Percentiles rank a stretch among this genome's conserved stretches.
Conservation (phyloP, 2,329 filamentous ascomycete species). For the Diaporthe ampelina region DNA sequence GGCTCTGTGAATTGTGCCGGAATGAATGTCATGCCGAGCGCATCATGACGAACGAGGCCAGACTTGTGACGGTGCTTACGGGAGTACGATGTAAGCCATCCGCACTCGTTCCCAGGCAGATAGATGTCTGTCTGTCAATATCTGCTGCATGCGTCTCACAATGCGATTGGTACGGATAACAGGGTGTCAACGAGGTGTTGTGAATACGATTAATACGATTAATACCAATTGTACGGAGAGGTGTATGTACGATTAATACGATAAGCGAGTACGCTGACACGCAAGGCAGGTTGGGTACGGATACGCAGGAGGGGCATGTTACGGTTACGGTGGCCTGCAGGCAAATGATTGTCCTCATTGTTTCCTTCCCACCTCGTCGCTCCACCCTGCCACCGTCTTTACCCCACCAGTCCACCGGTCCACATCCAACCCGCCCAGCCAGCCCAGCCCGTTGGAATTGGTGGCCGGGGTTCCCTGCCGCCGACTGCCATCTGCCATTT, state of each 20-base stretch:
- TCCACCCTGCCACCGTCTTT: neutral
- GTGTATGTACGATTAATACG: neutral
- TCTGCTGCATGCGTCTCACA: neutral
- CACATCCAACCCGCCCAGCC: neutral
- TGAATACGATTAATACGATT: constrained; percentile 1
- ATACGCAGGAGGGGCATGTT: neutral
- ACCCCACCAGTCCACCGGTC: neutral
- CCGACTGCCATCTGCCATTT: constrained; percentile 31
- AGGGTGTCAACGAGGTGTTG: neutral
- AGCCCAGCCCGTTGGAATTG: neutral
- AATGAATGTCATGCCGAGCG: neutral
- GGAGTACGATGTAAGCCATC: neutral
- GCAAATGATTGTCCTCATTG: constrained; percentile 6
- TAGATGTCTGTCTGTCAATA: neutral
- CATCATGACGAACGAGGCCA: neutral
- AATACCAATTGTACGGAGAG: no score
- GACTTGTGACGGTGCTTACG: no score
- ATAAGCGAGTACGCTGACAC: constrained; percentile 1
- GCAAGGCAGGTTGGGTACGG: neutral
- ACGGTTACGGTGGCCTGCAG: no score
- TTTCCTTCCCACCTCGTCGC: neutral
- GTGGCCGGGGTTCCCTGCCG: constrained; percentile 7
- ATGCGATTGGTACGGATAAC: neutral
- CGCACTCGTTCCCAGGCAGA: neutral
- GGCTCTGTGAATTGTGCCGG: neutral